Evolutionary conservation across 306 rosid species (phyloP).

Genomic region (Chamaecrista fasciculata): DNA sequence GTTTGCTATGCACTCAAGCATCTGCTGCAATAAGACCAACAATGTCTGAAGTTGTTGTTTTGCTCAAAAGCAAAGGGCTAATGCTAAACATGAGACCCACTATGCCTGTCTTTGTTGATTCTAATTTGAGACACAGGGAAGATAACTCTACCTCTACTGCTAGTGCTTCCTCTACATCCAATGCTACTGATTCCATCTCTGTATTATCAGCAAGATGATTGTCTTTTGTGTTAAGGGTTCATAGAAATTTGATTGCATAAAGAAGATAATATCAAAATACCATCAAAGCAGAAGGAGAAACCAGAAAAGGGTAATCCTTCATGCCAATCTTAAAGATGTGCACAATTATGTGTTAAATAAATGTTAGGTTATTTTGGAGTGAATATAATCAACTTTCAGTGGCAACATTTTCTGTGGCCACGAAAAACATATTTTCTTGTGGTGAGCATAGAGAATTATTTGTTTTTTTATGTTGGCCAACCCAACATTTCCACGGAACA

Average conservation of each 20-base stretch:
- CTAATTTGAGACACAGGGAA: slow-evolving; percentile 30
- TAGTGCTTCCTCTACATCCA: too few relatives aligned
- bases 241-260: background rate
- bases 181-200: slow-evolving; percentile 57
- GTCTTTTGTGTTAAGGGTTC: background rate
- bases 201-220: slow-evolving; percentile 43
- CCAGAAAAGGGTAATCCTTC: too few relatives aligned
- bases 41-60: slow-evolving; percentile 58
- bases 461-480: too few relatives aligned
- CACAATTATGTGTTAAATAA: too few relatives aligned
- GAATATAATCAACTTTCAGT: background rate
- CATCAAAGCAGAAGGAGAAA: too few relatives aligned
- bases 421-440: too few relatives aligned
- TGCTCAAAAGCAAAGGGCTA: slow-evolving; percentile 47
- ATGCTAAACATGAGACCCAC: slow-evolving; percentile 34
- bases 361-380: background rate
- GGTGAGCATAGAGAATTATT: too few relatives aligned
- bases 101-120: slow-evolving; percentile 58
- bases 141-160: slow-evolving; percentile 51
- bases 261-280: too few relatives aligned
- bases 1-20: slow-evolving; percentile 59
- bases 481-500: too few relatives aligned
- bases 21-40: slow-evolving; percentile 57
- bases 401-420: too few relatives aligned
- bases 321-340: too few relatives aligned